Evolutionary conservation across 208 protist species (phyloP).

Genomic region (Leishmania martiniquensis): DNA sequence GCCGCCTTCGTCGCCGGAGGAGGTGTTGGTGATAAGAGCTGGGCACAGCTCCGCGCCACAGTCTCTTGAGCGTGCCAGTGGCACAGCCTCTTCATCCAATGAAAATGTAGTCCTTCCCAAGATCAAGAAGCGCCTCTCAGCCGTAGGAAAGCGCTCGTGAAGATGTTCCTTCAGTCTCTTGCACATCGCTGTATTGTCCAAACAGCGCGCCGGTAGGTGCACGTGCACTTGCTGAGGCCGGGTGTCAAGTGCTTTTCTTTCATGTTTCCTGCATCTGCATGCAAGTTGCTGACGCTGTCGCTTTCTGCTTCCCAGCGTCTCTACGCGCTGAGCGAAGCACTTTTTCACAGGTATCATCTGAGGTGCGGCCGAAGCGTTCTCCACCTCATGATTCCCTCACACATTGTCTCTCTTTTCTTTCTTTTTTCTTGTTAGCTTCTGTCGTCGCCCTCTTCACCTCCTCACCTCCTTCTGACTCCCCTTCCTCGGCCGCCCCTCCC

Average conservation of each 20-base stretch:
- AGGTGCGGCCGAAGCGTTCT: neutral
- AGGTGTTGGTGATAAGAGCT: conserved; percentile 8
- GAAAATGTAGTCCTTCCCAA: conserved; percentile 42
- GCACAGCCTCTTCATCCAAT: neutral
- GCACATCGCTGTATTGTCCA: too few relatives aligned
- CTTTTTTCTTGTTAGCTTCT: too few relatives aligned
- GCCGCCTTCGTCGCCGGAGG: conserved; percentile 21
- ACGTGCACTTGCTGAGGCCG: neutral
- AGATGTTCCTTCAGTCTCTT: neutral
- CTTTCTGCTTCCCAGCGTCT: neutral
- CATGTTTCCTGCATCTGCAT: neutral
- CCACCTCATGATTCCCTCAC: neutral
- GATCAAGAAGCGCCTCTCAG: conserved; percentile 39
- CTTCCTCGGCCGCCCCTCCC: neutral
- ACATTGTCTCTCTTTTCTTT: too few relatives aligned
- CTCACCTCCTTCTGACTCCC: neutral
- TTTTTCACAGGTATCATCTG: neutral
- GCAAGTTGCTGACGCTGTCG: neutral
- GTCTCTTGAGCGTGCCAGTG: neutral
- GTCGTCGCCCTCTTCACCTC: neutral
- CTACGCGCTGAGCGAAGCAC: neutral
- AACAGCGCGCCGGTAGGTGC: neutral
- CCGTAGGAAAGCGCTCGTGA: conserved; percentile 21
- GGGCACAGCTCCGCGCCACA: conserved; percentile 5
- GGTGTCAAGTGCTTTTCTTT: neutral